Base-by-base conservation (phyloP, 2,329 filamentous ascomycete species). In the Aspergillus thermomutatus region DNA sequence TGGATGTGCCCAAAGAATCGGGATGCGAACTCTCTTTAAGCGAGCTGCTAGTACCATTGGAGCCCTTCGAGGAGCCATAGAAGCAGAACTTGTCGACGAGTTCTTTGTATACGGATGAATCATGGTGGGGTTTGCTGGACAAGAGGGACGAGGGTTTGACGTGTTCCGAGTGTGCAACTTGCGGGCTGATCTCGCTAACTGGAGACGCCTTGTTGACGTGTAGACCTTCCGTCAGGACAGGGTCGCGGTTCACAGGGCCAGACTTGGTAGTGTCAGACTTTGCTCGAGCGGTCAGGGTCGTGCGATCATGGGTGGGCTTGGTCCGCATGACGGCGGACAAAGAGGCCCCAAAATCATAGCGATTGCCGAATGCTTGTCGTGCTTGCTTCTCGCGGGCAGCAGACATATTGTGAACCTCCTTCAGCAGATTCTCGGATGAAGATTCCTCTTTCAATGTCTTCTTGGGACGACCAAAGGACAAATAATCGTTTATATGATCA, bases 21-120 rank as follows among this genome's bases (percentile, higher is more conserved):
- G 31, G 43, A 19, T 46, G 31, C 4, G 5, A 41, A 27, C 53
- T 49, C 14, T 31, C 46, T 19, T 49, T 40, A 23, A 43, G 34
- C 8, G 45, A 27, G 46, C 14, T 11, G 37, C 46, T 57, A 48
- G 41, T 53, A 49, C 17, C 23, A n/a, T 52, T 49, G 47, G 75
- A 72, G 43, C 67, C 69, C 67, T 78, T 79, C 37, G 75, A 71
- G 53, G 80, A 81, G 56, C 81, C 81, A 73, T 79, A 83, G 86
- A 97, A 99, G 83, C 94, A 99, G 83, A 96, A 99, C 81, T 96
- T 97, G 81, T 96, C 92, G 75, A 99, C 89, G 64, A 99, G 84
- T 78, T 99, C 94, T 77, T 95, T 91, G 75, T 99, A 97, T 58
- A 93, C 92, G 59, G 91, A 87, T 62, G 92, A 95, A 59, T 92